Conservation (phyloP, 768 basidiomycete genomes). For the Macrolepiota fuliginosa region DNA sequence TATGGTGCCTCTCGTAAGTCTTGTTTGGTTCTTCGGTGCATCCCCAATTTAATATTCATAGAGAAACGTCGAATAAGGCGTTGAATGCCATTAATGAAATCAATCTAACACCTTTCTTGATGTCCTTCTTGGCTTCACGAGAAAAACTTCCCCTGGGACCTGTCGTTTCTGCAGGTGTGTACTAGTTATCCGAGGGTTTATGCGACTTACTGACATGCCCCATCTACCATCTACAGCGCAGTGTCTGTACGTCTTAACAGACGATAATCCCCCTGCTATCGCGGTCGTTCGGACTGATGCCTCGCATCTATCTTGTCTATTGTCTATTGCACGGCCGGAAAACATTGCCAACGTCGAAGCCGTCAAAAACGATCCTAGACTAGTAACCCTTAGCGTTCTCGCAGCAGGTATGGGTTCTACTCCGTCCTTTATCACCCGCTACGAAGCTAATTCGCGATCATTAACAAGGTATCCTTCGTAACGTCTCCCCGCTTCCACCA, state of each 20-base stretch:
- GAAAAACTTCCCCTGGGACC: slow-evolving; percentile 67
- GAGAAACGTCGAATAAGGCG: slow-evolving; percentile 94
- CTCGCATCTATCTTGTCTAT: slow-evolving; percentile 60
- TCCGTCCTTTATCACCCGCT: not conserved
- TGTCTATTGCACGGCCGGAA: slow-evolving; percentile 53
- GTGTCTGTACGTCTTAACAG: slow-evolving; percentile 88
- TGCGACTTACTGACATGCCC: not conserved
- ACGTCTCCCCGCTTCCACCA: slow-evolving; percentile 75
- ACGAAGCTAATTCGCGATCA: not conserved
- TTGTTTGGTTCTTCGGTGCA: not conserved
- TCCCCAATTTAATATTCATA: slow-evolving; percentile 31
- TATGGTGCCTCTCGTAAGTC: slow-evolving; percentile 95
- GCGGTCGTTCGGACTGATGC: slow-evolving; percentile 60
- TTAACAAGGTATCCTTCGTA: slow-evolving; percentile 65
- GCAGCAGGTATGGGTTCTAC: slow-evolving; percentile 51
- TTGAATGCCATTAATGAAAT: slow-evolving; percentile 83
- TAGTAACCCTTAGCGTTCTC: slow-evolving; percentile 58
- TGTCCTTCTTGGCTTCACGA: slow-evolving; percentile 81
- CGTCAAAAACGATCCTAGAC: slow-evolving; percentile 48
- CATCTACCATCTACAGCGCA: slow-evolving; percentile 59
- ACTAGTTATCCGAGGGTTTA: not conserved
- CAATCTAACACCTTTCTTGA: slow-evolving; percentile 75
- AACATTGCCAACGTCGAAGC: slow-evolving; percentile 33
- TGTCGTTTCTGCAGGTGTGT: slow-evolving; percentile 77
- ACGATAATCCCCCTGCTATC: slow-evolving; percentile 81